phyloP scores from a whole-genome alignment of 768 basidiomycete genomes.

The Podaxis rugospora region DNA sequence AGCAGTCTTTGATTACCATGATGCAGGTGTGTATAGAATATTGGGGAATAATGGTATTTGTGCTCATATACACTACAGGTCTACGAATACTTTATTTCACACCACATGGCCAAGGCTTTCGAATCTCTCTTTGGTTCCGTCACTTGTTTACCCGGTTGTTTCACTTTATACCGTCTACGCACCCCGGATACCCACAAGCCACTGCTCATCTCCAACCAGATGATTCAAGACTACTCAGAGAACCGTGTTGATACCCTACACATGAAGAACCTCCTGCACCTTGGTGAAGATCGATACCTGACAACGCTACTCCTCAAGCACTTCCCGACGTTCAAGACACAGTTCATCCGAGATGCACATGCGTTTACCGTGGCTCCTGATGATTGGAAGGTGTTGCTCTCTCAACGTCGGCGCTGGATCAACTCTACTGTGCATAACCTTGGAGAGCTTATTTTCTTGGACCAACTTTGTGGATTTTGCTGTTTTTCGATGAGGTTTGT shows the following conservation, averaged over 20 bases:
- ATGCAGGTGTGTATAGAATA: conserved; percentile 63
- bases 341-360: conserved; percentile 91
- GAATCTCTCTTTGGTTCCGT: conserved; percentile 96
- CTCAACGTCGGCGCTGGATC: conserved; percentile 98
- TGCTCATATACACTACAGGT: conserved; percentile 43
- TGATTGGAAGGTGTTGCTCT: conserved; percentile 89
- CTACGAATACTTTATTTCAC: conserved; percentile 99
- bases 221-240: conserved; percentile 91
- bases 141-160: conserved; percentile 98
- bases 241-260: conserved; percentile 96
- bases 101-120: conserved; percentile 98
- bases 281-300: conserved; percentile 98
- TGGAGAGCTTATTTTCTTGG: conserved; percentile 87
- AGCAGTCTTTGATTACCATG: conserved; percentile 95
- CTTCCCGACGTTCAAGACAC: conserved; percentile 92
- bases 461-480: conserved; percentile 93
- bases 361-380: conserved; percentile 95
- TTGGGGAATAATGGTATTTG: background rate
- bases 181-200: conserved; percentile 96
- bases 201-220: conserved; percentile 83
- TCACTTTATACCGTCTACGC: conserved; percentile 93
- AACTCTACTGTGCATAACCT: conserved; percentile 99
- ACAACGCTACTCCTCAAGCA: conserved; percentile 95
- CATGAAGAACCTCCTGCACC: conserved; percentile 97
- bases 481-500: conserved; percentile 99